Conservation (phyloP, 2,329 filamentous ascomycete genomes). For the Mollisia scopiformis region DNA sequence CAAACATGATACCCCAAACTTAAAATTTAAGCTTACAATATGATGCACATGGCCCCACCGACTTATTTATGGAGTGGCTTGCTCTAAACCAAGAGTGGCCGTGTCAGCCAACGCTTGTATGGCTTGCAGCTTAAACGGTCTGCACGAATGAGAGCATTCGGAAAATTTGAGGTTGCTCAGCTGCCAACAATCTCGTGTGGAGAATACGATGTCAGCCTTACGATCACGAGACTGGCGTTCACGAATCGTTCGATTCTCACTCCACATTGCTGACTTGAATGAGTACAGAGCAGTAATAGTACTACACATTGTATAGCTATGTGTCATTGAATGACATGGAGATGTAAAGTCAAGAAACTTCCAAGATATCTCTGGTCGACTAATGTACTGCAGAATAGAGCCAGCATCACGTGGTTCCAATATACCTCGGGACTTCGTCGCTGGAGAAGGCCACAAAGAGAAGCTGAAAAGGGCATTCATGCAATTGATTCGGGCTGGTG, state of each 20-base stretch:
- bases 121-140: background rate
- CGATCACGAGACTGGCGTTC: background rate
- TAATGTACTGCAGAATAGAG: too few species aligned
- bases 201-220: background rate
- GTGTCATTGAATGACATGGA: background rate
- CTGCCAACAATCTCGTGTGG: background rate
- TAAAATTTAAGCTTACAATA: slow-evolving; percentile 3
- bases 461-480: too few species aligned
- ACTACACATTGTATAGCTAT: background rate
- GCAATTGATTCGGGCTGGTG: too few species aligned
- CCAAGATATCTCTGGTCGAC: too few species aligned
- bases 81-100: background rate
- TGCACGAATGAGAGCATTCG: background rate
- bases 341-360: too few species aligned
- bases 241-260: background rate
- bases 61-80: background rate
- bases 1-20: background rate
- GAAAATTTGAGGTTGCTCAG: background rate
- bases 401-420: too few species aligned
- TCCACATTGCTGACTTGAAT: background rate
- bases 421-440: too few species aligned
- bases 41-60: background rate
- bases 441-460: too few species aligned
- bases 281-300: background rate
- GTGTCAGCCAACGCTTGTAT: background rate